Percentiles rank a stretch among this genome's conserved stretches.
Conservation (phyloP, 176 grass and related monocot species). For the Otatea glauca region DNA sequence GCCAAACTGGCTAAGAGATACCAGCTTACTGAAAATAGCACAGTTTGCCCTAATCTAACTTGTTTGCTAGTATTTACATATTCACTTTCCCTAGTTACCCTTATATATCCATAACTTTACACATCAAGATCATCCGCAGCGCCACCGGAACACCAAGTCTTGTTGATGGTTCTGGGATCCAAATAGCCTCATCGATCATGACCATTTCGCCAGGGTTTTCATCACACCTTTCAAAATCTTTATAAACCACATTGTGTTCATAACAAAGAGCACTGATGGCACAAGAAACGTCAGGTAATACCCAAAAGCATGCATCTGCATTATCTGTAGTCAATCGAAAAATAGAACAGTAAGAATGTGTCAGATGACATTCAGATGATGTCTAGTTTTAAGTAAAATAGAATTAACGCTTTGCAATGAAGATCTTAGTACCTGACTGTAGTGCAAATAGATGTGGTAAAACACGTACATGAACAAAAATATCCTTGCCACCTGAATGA, state of each 20-base stretch:
- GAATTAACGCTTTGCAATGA: constrained; percentile 10
- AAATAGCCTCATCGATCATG: constrained; percentile 42
- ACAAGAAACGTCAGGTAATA: constrained; percentile 63
- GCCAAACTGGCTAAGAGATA: constrained; percentile 34
- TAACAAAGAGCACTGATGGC: constrained; percentile 71
- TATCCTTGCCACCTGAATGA: constrained; percentile 88
- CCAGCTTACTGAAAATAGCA: constrained; percentile 42
- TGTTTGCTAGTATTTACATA: constrained; percentile 56
- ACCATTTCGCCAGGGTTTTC: constrained; percentile 76
- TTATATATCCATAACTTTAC: constrained; percentile 55
- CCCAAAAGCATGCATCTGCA: constrained; percentile 77
- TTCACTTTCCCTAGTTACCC: constrained; percentile 45
- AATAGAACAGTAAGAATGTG: constrained; percentile 21
- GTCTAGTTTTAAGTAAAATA: constrained; percentile 31
- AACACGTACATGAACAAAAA: constrained; percentile 90
- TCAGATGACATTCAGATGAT: constrained; percentile 20
- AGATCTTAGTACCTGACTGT: constrained; percentile 70
- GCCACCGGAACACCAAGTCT: constrained; percentile 3
- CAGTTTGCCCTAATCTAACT: constrained; percentile 47
- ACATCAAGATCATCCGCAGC: constrained; percentile 31
- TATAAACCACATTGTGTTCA: constrained; percentile 90
- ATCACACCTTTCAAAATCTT: constrained; percentile 90
- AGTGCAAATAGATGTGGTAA: constrained; percentile 85
- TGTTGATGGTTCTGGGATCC: constrained; percentile 7
- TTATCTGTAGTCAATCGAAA: constrained; percentile 58